Evolutionary conservation across 2,329 filamentous ascomycete genomes (phyloP), one percentile per base, ranked within the genome.

Genomic region (Fusarium liriodendri): DNA sequence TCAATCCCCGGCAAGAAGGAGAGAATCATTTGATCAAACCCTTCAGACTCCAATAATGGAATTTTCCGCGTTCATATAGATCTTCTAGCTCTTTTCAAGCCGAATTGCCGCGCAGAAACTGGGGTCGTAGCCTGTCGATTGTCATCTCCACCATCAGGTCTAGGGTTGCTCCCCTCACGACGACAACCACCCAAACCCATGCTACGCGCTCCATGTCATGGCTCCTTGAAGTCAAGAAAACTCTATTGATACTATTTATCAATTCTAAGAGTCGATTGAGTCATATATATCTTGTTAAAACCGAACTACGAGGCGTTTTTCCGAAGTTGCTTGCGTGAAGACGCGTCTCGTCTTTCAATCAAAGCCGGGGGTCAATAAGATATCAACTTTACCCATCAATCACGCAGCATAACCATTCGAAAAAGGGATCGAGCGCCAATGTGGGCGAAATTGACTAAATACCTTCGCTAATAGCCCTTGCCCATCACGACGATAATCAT

Each of bases 11-110:
- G 18, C 27, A 54, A 20, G 6, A 20, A 32, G 10, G 18, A 18
- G 47, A 32, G 27, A 20, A 54, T 32, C 2, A 9, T 54, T 20
- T 14, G 2, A 20, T 29, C 1, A 32, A 32, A 54, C 2, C 18
- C 18, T 18, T 20, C 6, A 3, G 18, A 5, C 13, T 20, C 8
- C 2, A 13, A 3, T 2, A 1, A 14, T 54, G 1, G 1, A 1
- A 10, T 47, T 18, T 47, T 8, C 2, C 8, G 8, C 18, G 13
- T 11, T 18, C 8, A 27, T 6, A 3, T 14, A 29, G 6, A 25
- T 11, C 29, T 27, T 29, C 2, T 7, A n/a, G 27, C 22, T 47
- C 16, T 16, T 18, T 27, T 18, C 5, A 18, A 27, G 8, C 16
- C 14, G 14, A 10, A 18, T 47, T 27, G 8, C 5, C 9, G 22